phyloP scores from a whole-genome alignment of 441 rosid genomes.

The Syzygium malaccense region DNA sequence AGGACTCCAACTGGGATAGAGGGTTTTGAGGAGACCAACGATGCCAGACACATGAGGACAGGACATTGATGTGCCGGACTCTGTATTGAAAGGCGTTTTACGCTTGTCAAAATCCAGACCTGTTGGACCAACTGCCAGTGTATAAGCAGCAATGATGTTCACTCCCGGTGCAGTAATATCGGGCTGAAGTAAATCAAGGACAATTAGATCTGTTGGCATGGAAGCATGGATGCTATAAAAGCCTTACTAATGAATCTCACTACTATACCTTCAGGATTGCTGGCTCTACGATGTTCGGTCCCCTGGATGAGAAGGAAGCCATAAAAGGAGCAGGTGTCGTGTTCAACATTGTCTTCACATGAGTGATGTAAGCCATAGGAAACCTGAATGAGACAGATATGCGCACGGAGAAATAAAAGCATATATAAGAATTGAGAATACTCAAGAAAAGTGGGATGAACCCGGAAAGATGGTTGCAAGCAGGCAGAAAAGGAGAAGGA shows the following conservation, averaged over 20 bases:
- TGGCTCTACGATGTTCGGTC: constrained; percentile 42
- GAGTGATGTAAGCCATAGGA: constrained; percentile 40
- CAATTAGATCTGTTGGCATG: not conserved
- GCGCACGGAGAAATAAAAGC: not conserved
- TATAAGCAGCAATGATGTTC: constrained; percentile 40
- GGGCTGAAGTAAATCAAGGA: constrained; percentile 20
- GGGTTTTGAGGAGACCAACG: constrained; percentile 44
- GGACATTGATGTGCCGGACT: constrained; percentile 64
- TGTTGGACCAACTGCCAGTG: constrained; percentile 27
- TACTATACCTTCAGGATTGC: constrained; percentile 37
- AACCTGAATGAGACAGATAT: constrained; percentile 12
- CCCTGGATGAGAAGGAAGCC: constrained; percentile 55
- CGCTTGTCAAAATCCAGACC: constrained; percentile 22
- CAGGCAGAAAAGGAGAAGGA: not conserved
- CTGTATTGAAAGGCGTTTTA: constrained; percentile 17
- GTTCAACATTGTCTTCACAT: constrained; percentile 24
- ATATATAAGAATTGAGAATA: not conserved
- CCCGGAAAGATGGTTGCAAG: not conserved
- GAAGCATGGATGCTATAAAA: not conserved
- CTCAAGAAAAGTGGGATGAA: not conserved
- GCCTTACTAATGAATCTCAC: not conserved
- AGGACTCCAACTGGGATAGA: constrained; percentile 47
- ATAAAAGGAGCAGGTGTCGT: constrained; percentile 43
- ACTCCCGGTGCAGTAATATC: constrained; percentile 65
- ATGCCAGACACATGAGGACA: constrained; percentile 61